Evolutionary conservation across 176 grass and related monocot species (phyloP).

Genomic region (Avena insularis): DNA sequence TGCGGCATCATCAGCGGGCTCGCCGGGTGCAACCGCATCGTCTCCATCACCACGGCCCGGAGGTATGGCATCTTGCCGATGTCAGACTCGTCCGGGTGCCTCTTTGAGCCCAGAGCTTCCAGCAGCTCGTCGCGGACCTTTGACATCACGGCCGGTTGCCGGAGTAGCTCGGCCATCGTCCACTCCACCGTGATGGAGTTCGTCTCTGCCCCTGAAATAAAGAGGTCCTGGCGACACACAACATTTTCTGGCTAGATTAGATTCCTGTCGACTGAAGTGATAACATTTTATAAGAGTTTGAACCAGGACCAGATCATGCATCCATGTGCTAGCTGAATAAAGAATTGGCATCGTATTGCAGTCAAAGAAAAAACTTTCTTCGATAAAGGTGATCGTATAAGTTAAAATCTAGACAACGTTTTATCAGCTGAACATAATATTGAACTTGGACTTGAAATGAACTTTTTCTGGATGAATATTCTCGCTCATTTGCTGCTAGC

Average conservation of each 20-base stretch:
- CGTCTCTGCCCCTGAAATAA: slow-evolving; percentile 55
- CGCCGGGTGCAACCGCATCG: slow-evolving; percentile 65
- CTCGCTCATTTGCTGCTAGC: not conserved
- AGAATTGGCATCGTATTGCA: not conserved
- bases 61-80: slow-evolving; percentile 53
- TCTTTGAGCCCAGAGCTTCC: slow-evolving; percentile 43
- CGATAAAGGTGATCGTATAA: not conserved
- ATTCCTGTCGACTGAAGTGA: not conserved
- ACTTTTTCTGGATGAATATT: not conserved
- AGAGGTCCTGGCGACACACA: slow-evolving; percentile 42
- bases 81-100: slow-evolving; percentile 40
- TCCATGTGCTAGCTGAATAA: not conserved
- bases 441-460: not conserved
- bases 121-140: slow-evolving; percentile 63
- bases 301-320: not conserved
- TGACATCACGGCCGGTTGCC: slow-evolving; percentile 53
- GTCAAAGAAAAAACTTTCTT: not conserved
- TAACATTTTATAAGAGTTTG: not conserved
- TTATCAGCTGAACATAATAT: not conserved
- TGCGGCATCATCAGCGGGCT: slow-evolving; percentile 65
- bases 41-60: slow-evolving; percentile 66
- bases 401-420: not conserved
- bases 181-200: slow-evolving; percentile 66
- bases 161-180: slow-evolving; percentile 74
- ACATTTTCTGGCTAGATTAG: slow-evolving; percentile 1